Conservation (phyloP, 179 eudicot genomes). For the Silene coronaria region DNA sequence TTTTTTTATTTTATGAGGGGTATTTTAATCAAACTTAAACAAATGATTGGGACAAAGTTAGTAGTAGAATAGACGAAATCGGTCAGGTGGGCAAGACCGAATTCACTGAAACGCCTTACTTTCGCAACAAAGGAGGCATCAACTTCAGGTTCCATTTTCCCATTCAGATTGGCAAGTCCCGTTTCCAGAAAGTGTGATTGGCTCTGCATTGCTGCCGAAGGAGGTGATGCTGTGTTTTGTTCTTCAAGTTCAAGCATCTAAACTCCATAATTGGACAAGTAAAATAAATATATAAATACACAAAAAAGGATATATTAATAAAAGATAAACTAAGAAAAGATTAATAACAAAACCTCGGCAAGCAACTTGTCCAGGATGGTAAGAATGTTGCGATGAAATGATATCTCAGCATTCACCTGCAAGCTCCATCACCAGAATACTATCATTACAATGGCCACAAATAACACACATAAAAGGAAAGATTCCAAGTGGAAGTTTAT, state of each 20-base stretch:
- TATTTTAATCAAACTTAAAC: too few relatives aligned
- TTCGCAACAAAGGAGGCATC: slow-evolving; percentile 49
- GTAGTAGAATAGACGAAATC: background rate
- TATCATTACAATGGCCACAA: background rate
- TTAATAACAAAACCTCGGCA: slow-evolving; percentile 45
- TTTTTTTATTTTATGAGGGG: too few relatives aligned
- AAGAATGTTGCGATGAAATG: slow-evolving; percentile 56
- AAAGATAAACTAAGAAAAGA: slow-evolving; percentile 5
- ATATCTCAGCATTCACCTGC: slow-evolving; percentile 78
- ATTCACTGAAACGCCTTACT: slow-evolving; percentile 40
- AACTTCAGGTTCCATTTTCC: slow-evolving; percentile 29
- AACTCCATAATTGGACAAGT: slow-evolving; percentile 17
- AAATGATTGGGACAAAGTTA: too few relatives aligned
- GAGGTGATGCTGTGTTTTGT: slow-evolving; percentile 25
- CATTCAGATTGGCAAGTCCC: slow-evolving; percentile 23
- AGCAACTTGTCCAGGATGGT: slow-evolving; percentile 55
- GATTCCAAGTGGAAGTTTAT: background rate
- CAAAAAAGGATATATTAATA: background rate
- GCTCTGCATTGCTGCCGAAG: slow-evolving; percentile 23
- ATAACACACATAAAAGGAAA: too few relatives aligned
- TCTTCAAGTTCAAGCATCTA: slow-evolving; percentile 61
- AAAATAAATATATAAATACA: background rate
- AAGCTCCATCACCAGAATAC: slow-evolving; percentile 18
- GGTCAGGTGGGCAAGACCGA: background rate
- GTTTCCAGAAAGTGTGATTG: slow-evolving; percentile 23